phyloP scores from a whole-genome alignment of 2,329 filamentous ascomycete species.

The Bisporella sp. region DNA sequence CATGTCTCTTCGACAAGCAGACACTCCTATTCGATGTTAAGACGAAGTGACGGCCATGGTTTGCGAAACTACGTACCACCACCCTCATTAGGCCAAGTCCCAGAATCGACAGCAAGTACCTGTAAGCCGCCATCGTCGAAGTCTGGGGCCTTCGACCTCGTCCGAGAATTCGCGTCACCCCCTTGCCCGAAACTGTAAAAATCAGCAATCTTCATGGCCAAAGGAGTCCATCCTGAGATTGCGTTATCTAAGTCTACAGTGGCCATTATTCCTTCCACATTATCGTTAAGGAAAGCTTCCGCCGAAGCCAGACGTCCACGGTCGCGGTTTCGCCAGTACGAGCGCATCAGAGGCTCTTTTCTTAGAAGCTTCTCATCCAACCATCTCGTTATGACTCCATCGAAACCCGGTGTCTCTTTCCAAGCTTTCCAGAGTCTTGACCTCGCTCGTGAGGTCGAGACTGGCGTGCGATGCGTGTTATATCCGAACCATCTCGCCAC shows the following conservation, averaged over 20 bases:
- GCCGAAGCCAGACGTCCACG: conserved; percentile 31
- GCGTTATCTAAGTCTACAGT: conserved; percentile 24
- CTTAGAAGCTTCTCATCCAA: conserved; percentile 38
- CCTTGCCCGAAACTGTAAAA: conserved; percentile 29
- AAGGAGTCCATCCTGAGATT: conserved; percentile 21
- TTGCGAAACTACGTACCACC: conserved; percentile 18
- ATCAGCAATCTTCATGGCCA: conserved; percentile 29
- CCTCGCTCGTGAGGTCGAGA: conserved; percentile 35
- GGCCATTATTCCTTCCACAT: conserved; percentile 24
- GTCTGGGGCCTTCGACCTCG: conserved; percentile 19
- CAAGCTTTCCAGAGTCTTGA: conserved; percentile 40
- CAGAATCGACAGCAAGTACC: conserved; percentile 31
- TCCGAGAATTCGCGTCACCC: conserved; percentile 28
- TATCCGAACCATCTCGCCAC: conserved; percentile 27
- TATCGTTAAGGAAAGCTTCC: conserved; percentile 32
- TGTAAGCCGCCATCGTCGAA: conserved; percentile 28
- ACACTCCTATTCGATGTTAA: conserved; percentile 30
- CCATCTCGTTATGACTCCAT: conserved; percentile 39
- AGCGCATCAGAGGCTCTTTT: conserved; percentile 31
- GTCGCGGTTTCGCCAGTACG: conserved; percentile 32
- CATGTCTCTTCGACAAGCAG: conserved; percentile 42
- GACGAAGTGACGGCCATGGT: no score
- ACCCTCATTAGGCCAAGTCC: conserved; percentile 26
- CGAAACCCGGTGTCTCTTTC: conserved; percentile 36
- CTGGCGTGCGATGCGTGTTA: conserved; percentile 28